Evolutionary conservation across 768 basidiomycete species (phyloP).

Genomic region (Rhizopogon sp.): DNA sequence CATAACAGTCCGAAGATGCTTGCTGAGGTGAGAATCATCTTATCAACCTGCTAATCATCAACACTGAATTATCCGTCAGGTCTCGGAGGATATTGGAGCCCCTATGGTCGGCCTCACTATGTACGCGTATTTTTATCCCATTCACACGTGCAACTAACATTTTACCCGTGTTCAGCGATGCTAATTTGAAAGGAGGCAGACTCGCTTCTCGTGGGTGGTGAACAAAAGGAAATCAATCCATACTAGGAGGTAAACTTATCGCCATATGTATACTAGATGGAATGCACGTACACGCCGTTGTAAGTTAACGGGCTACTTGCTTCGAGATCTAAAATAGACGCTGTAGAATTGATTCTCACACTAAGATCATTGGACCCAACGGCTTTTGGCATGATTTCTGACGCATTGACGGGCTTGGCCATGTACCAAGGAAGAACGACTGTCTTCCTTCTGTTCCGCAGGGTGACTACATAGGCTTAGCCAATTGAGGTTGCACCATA

Average conservation of each 20-base stretch:
- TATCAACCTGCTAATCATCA: constrained; percentile 2
- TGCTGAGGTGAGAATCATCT: constrained; percentile 57
- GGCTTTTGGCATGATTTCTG: too few relatives aligned
- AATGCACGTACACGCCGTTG: neutral
- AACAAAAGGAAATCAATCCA: constrained; percentile 7
- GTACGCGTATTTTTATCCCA: constrained; percentile 37
- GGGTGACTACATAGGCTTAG: too few relatives aligned
- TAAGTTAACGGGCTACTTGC: too few relatives aligned
- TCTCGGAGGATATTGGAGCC: constrained; percentile 78
- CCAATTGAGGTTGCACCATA: too few relatives aligned
- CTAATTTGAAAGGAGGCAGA: constrained; percentile 65
- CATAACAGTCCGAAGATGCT: constrained; percentile 91
- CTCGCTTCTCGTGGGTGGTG: constrained; percentile 67
- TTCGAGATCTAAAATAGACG: too few relatives aligned
- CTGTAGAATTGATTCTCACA: neutral
- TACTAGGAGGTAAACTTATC: constrained; percentile 4
- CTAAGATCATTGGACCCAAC: too few relatives aligned
- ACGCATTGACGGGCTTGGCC: too few relatives aligned
- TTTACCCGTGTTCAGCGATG: constrained; percentile 39
- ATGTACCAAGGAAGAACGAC: too few relatives aligned
- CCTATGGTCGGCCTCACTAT: constrained; percentile 95
- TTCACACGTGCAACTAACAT: neutral
- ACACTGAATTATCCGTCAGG: constrained; percentile 27
- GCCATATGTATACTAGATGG: neutral
- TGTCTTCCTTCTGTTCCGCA: too few relatives aligned